A percentile compares a stretch with the other conserved stretches of the same genome.
Conservation (phyloP, 2,329 filamentous ascomycete genomes). For the Zarea fungicola region DNA sequence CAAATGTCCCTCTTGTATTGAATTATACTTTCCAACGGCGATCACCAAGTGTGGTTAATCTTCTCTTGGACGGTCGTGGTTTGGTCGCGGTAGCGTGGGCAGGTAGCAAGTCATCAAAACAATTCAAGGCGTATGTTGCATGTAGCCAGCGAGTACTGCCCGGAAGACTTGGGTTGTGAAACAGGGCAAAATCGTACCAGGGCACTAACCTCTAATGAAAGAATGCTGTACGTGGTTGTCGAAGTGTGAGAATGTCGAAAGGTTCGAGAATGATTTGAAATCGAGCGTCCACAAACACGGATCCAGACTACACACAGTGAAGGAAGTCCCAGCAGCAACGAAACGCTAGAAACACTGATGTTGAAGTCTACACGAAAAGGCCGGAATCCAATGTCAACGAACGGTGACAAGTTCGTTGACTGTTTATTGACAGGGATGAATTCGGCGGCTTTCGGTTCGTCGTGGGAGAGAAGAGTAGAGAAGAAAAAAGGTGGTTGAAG, state of each 20-base stretch:
- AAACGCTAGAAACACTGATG: slow-evolving; percentile 22
- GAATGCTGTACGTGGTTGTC: slow-evolving; percentile 11
- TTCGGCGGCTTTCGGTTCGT: slow-evolving; percentile 27
- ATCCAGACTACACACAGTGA: neutral
- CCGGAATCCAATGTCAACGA: slow-evolving; percentile 29
- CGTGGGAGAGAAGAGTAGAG: slow-evolving; percentile 22
- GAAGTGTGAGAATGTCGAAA: slow-evolving; percentile 7
- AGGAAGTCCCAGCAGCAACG: slow-evolving; percentile 10
- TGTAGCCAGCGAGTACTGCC: neutral
- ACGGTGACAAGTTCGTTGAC: slow-evolving; percentile 17
- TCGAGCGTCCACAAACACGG: slow-evolving; percentile 14
- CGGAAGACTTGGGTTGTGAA: neutral
- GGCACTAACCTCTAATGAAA: slow-evolving; percentile 16
- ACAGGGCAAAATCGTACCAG: neutral
- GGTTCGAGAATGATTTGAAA: slow-evolving; percentile 16
- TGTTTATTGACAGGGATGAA: slow-evolving; percentile 9
- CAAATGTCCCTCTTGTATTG: neutral
- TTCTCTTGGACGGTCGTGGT: neutral
- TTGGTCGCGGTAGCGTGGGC: neutral
- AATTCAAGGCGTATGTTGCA: neutral
- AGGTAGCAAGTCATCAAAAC: slow-evolving; percentile 3
- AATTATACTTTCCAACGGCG: neutral
- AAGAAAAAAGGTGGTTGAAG: slow-evolving; percentile 17
- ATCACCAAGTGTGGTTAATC: too few relatives aligned
- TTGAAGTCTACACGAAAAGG: slow-evolving; percentile 25